These are phyloP conservation scores for Fraxinus platypoda DNA, from an alignment of 305 asterid genomes.

Conservation along the genomic window DNA sequence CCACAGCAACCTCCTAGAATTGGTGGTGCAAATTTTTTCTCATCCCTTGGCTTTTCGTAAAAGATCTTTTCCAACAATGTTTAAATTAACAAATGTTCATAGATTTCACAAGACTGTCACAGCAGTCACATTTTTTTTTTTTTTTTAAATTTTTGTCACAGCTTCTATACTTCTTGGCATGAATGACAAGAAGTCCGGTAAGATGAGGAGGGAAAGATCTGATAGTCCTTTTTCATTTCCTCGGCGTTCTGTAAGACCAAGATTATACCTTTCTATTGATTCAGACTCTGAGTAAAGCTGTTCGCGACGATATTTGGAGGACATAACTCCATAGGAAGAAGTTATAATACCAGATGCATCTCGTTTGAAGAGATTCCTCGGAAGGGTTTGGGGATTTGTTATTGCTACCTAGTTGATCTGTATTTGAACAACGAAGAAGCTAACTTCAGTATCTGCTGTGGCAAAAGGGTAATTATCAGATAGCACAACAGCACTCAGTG, in stretches of 20 bases:
- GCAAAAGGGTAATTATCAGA: constrained; percentile 22
- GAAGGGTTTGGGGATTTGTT: constrained; percentile 27
- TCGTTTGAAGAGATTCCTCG: constrained; percentile 17
- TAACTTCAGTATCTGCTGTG: constrained; percentile 26
- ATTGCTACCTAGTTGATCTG: constrained; percentile 33
- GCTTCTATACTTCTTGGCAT: constrained; percentile 65
- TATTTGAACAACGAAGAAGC: constrained; percentile 36
- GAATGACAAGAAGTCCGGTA: constrained; percentile 50
- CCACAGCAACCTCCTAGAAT: not conserved
- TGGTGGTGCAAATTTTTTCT: not conserved
- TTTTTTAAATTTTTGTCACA: constrained; percentile 28
- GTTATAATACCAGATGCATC: constrained; percentile 17
- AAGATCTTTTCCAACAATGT: not conserved
- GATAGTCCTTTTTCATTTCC: constrained; percentile 83
- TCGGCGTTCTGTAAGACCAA: constrained; percentile 93
- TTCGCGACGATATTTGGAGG: constrained; percentile 24
- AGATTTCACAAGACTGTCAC: not conserved
- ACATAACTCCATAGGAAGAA: constrained; percentile 12
- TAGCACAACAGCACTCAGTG: constrained; percentile 17
- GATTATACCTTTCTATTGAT: constrained; percentile 65
- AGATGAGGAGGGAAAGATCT: constrained; percentile 65
- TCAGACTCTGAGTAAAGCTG: constrained; percentile 73
- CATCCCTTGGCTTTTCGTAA: not conserved
- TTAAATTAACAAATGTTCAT: not conserved
- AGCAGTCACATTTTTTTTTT: not conserved